These are phyloP conservation scores for Zygosaccharomyces pseudorouxii DNA, from an alignment of 805 yeast species.

Conservation along the genomic window DNA sequence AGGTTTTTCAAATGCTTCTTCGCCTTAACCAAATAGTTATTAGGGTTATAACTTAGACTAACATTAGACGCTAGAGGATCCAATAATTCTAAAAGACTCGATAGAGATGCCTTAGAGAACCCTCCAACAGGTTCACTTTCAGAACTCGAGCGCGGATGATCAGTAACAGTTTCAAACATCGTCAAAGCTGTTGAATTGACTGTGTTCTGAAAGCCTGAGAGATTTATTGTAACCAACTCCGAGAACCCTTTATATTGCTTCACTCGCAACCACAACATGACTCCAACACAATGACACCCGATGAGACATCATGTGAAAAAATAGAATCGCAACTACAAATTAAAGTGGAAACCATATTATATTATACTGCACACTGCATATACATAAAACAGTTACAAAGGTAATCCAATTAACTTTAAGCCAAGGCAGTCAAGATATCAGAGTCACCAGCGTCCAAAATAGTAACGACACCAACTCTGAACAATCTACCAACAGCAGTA, in stretches of 20 bases:
- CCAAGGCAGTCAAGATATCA: slow-evolving; percentile 78
- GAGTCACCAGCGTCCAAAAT: slow-evolving; percentile 99
- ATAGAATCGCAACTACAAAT: not conserved
- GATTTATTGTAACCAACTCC: not conserved
- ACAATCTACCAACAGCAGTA: slow-evolving; percentile 99
- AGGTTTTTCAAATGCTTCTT: slow-evolving; percentile 12
- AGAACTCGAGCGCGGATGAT: not conserved
- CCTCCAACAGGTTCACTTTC: slow-evolving; percentile 4
- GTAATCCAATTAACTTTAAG: slow-evolving; percentile 26
- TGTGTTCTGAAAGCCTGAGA: not conserved
- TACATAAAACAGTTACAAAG: not conserved
- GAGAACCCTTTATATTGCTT: not conserved
- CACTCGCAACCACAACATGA: not conserved
- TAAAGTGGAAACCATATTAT: slow-evolving; percentile 1
- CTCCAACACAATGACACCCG: not conserved
- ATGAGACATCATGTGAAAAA: not conserved
- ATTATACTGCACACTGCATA: not conserved
- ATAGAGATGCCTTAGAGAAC: slow-evolving; percentile 12
- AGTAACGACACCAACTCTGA: slow-evolving; percentile 98
- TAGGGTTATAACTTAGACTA: slow-evolving; percentile 13
- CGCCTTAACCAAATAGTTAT: slow-evolving; percentile 13
- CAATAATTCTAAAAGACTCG: slow-evolving; percentile 25
- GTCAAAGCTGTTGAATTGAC: not conserved
- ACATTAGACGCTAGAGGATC: slow-evolving; percentile 32
- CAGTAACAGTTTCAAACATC: not conserved